A percentile compares a stretch with the other conserved stretches of the same genome.
Conservation (phyloP, 2,329 filamentous ascomycete genomes). For the Penicillium decumbens region DNA sequence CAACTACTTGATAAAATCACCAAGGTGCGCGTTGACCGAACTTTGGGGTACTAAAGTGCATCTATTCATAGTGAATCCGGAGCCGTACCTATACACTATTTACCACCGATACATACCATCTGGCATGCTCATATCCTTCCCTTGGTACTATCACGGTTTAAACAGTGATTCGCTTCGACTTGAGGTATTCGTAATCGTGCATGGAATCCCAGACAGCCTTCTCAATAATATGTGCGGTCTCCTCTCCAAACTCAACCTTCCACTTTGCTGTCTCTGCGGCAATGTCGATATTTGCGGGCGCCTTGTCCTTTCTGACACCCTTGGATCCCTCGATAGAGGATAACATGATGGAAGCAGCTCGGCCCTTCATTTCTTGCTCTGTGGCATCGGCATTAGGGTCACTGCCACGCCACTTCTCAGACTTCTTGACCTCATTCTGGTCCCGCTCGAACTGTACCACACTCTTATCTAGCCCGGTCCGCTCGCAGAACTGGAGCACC, state of each 20-base stretch:
- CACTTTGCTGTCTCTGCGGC: slow-evolving; percentile 33
- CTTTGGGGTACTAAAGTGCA: too few relatives aligned
- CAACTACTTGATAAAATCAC: too few relatives aligned
- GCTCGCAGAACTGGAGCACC: slow-evolving; percentile 26
- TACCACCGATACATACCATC: not conserved
- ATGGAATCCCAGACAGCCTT: slow-evolving; percentile 31
- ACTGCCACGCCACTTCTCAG: not conserved
- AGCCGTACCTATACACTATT: slow-evolving; percentile 1
- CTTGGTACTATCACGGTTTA: not conserved
- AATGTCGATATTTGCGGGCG: slow-evolving; percentile 31
- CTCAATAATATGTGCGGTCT: slow-evolving; percentile 23
- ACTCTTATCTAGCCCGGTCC: slow-evolving; percentile 32
- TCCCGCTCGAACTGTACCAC: slow-evolving; percentile 34
- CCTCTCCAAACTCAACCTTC: slow-evolving; percentile 35
- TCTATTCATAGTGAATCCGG: too few relatives aligned
- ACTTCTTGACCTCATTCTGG: slow-evolving; percentile 7
- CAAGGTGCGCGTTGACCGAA: too few relatives aligned
- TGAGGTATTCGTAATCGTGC: slow-evolving; percentile 41
- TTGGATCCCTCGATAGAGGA: slow-evolving; percentile 31
- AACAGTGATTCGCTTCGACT: slow-evolving; percentile 19
- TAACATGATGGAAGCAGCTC: slow-evolving; percentile 18
- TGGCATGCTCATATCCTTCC: not conserved
- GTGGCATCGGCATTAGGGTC: not conserved
- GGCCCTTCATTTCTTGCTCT: not conserved
- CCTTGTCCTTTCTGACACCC: slow-evolving; percentile 33